Conservation (phyloP, 1,284 basidiomycete species). For the Moesziomyces sp. region DNA sequence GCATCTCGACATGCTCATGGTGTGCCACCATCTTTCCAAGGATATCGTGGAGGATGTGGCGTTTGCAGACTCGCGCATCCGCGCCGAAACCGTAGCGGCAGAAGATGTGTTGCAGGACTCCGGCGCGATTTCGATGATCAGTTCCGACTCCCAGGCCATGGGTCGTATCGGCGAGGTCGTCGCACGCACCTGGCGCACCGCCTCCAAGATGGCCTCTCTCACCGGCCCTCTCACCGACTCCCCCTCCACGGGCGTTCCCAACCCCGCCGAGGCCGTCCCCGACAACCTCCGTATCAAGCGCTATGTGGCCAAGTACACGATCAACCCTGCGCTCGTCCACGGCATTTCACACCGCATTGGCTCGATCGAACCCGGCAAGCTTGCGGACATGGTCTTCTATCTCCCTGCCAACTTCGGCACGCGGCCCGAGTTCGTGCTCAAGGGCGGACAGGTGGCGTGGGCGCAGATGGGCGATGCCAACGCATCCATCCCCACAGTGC, state of each 20-base stretch:
- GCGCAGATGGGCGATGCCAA: slow-evolving; percentile 93
- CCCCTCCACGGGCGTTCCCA: slow-evolving; percentile 6
- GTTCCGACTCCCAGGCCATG: slow-evolving; percentile 96
- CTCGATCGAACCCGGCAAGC: slow-evolving; percentile 80
- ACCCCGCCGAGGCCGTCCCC: slow-evolving; percentile 72
- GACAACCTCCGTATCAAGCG: slow-evolving; percentile 98
- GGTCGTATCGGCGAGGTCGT: slow-evolving; percentile 92
- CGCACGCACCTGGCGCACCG: slow-evolving; percentile 93
- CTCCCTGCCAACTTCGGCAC: slow-evolving; percentile 90
- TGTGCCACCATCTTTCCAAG: slow-evolving; percentile 70
- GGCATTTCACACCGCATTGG: slow-evolving; percentile 90
- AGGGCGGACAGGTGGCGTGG: slow-evolving; percentile 92
- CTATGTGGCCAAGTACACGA: slow-evolving; percentile 95
- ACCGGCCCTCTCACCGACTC: slow-evolving; percentile 75
- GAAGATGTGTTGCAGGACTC: slow-evolving; percentile 95
- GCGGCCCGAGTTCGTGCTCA: slow-evolving; percentile 90
- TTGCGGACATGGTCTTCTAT: slow-evolving; percentile 96
- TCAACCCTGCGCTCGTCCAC: slow-evolving; percentile 96
- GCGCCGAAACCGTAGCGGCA: slow-evolving; percentile 95
- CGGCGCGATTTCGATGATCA: slow-evolving; percentile 94
- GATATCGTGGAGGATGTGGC: slow-evolving; percentile 83
- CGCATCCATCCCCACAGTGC: slow-evolving; percentile 85
- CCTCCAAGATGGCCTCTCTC: slow-evolving; percentile 88
- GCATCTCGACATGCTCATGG: slow-evolving; percentile 98
- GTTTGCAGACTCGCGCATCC: slow-evolving; percentile 96